Base-by-base conservation (phyloP, 2,329 filamentous ascomycete species). In the Sclerotinia nivalis region DNA sequence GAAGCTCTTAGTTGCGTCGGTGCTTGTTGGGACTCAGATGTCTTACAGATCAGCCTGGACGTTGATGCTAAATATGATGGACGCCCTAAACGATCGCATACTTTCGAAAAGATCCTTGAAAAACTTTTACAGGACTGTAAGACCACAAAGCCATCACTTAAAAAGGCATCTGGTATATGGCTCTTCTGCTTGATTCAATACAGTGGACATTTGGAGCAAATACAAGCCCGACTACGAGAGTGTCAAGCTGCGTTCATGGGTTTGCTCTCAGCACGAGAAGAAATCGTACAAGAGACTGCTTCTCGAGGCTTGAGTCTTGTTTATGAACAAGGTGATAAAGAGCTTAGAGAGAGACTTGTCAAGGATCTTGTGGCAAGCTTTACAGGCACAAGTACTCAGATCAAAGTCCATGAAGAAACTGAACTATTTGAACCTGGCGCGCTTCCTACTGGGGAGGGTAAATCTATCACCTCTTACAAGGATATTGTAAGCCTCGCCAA, bases 401-500 rank as follows among this genome's bases (percentile, higher is more conserved):
- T 96, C 70, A 96, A 93, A 76, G 93, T 99, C 1, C 92, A 93
- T 37, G 88, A 91, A 52, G 93, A 98, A 66, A 99, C 96, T 0
- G 92, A 98, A 79, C 84, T 99, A 0, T 72, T 72, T 54, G 71
- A 72, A 60, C 71, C 71, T 31, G 71, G 71, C 43, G 71, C 71
- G 15, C 54, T 72, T 9, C 71, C 71, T 13, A 72, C 71, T n/a
- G 71, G 71, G 6, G 71, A 72, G 40, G 71, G 71, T 10, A 93
- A 87, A 74, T 93, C 93, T 0, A 88, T 98, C 69, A 97, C 93
- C 0, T 98, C 95, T 0, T 99, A 99, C 83, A 97, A 97, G 78
- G 96, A 99, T 77, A 98, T 99, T 74, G 92, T 99, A 80, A 96
- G 86, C 74, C 84, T 99, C 61, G 96, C 96, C n/a, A 93, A 95